Conservation (phyloP, 1,139 yeast genomes). For the Eremothecium cymbalariae region DNA sequence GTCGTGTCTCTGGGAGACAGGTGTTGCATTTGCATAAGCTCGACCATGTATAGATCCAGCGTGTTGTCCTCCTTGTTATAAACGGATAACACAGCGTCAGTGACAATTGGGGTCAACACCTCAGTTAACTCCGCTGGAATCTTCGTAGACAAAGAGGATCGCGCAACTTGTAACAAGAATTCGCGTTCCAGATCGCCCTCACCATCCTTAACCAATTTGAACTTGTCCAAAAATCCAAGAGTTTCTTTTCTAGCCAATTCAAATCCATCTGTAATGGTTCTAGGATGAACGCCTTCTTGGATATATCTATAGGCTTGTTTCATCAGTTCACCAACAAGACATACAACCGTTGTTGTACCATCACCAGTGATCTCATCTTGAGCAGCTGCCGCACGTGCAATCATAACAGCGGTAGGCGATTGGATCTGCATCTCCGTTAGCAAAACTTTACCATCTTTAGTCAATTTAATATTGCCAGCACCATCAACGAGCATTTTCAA, state of each 20-base stretch:
- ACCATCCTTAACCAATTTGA: conserved; percentile 36
- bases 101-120: conserved; percentile 83
- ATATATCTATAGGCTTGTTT: conserved; percentile 92
- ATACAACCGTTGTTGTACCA: conserved; percentile 96
- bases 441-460: conserved; percentile 94
- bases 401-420: conserved; percentile 99
- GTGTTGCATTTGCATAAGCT: conserved; percentile 97
- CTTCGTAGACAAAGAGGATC: conserved; percentile 82
- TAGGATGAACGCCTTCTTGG: conserved; percentile 92
- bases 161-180: conserved; percentile 81
- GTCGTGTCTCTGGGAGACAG: conserved; percentile 77
- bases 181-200: conserved; percentile 62
- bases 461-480: conserved; percentile 86
- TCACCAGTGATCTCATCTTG: conserved; percentile 99
- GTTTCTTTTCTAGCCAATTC: conserved; percentile 78
- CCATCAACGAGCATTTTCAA: conserved; percentile 95
- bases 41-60: conserved; percentile 93
- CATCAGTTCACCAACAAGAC: conserved; percentile 87
- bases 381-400: conserved; percentile 96
- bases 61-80: conserved; percentile 43
- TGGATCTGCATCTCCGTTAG: conserved; percentile 97
- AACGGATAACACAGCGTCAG: conserved; percentile 89
- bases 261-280: conserved; percentile 91
- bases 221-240: conserved; percentile 58
- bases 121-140: conserved; percentile 69